Evolutionary conservation across 768 basidiomycete species (phyloP), one percentile per base, ranked within the genome.

Genomic region (Mycena vitilis): DNA sequence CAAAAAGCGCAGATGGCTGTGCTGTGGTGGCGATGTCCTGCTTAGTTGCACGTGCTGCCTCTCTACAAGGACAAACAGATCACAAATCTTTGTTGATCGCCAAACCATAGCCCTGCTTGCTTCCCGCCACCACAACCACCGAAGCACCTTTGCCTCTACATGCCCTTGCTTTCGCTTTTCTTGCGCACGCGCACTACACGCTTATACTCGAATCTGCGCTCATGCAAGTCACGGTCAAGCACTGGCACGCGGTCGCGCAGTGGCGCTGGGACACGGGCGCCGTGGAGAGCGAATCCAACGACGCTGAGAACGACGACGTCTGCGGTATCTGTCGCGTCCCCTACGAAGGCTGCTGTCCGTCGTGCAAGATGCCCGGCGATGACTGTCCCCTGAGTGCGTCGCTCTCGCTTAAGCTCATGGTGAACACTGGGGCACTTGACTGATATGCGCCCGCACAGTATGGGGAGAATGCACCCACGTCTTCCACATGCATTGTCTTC

Each of bases 401-500:
- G 60, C 34, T 53, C 36, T 45, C 2, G 13, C 37, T 56, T 22
- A 22, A 40, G n/a, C 36, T 12, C 6, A 5, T 23, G 15, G 12
- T 20, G 5, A 30, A 23, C 38, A 40, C 54, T 56, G 53, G 42
- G 54, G 73, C n/a, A 45, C 9, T 22, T 58, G 25, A 36, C 40
- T 37, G 30, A 30, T 30, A 30, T 61, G 25, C 6, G 10, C 9
- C 13, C 54, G 4, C 22, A 37, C 71, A 99, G 97, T 99, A 61
- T 99, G 96, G 95, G 98, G 98, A 40, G 91, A 98, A 80, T 99
- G 97, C 76, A 95, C 90, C 8, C 98, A 99, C 77, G 90, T 98
- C 65, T 99, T 99, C 76, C 98, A 99, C 77, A 96, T 98, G 95
- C 97, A 99, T 78, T 99, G 97, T 80, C 81, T 99, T 15, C 85